A percentile compares a stretch with the other conserved stretches of the same genome.
phyloP scores from a whole-genome alignment of 2,329 filamentous ascomycete species.

The Fusarium scirpi region DNA sequence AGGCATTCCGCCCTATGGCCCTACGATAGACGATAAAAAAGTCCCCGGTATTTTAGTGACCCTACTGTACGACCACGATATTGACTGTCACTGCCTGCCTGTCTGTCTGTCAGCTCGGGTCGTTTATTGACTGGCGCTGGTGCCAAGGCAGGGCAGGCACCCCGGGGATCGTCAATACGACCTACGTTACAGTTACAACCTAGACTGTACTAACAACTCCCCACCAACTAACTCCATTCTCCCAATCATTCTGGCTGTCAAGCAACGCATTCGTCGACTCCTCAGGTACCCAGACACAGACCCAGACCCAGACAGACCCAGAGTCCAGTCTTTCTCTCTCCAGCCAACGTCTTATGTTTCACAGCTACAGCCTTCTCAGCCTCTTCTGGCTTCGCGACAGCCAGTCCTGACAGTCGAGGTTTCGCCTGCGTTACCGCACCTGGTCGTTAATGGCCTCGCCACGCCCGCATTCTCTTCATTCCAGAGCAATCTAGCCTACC shows the following conservation, averaged over 20 bases:
- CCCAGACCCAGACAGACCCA: background rate
- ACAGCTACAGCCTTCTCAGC: slow-evolving; percentile 35
- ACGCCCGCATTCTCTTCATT: slow-evolving; percentile 14
- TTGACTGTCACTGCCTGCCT: background rate
- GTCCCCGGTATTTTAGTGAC: slow-evolving; percentile 25
- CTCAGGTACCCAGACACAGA: slow-evolving; percentile 4
- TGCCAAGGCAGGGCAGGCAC: slow-evolving; percentile 34
- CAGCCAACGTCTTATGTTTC: slow-evolving; percentile 37
- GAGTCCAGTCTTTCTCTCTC: background rate
- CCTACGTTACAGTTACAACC: background rate
- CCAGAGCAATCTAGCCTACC: slow-evolving; percentile 12
- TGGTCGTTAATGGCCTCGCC: slow-evolving; percentile 33
- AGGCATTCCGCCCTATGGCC: slow-evolving; percentile 10
- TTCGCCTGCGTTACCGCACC: slow-evolving; percentile 14
- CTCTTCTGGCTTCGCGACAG: slow-evolving; percentile 28
- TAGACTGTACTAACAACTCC: background rate
- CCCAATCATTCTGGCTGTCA: background rate
- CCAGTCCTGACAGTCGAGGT: slow-evolving; percentile 5
- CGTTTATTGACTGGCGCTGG: slow-evolving; percentile 12
- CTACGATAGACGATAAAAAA: slow-evolving; percentile 7
- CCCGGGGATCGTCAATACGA: slow-evolving; percentile 30
- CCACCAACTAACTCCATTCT: slow-evolving; percentile 13
- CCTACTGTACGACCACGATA: background rate
- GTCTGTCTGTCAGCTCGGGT: slow-evolving; percentile 21
- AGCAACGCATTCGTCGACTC: background rate